phyloP scores from a whole-genome alignment of 495 filamentous ascomycete genomes.

The Bombardia bombarda region DNA sequence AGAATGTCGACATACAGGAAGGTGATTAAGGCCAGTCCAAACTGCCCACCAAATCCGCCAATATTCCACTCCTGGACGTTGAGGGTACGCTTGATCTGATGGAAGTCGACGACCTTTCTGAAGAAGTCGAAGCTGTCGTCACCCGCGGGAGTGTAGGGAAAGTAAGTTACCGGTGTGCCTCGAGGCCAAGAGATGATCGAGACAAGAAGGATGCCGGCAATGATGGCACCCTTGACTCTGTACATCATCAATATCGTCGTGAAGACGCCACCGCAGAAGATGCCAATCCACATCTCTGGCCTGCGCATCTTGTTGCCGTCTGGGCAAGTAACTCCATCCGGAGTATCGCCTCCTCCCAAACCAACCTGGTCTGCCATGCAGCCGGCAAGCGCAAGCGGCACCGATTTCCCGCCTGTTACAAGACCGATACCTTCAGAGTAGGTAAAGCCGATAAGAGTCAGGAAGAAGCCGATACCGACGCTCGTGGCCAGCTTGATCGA shows the following conservation, averaged over 20 bases:
- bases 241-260: slow-evolving; percentile 75
- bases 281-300: slow-evolving; percentile 74
- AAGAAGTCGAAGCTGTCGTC: slow-evolving; percentile 70
- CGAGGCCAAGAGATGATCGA: slow-evolving; percentile 81
- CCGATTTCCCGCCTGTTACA: slow-evolving; percentile 48
- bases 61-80: slow-evolving; percentile 63
- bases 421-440: slow-evolving; percentile 74
- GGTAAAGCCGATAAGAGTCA: slow-evolving; percentile 71
- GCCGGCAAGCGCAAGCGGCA: slow-evolving; percentile 63
- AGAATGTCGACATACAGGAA: slow-evolving; percentile 84
- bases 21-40: slow-evolving; percentile 70
- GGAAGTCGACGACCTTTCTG: slow-evolving; percentile 73
- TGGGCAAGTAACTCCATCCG: slow-evolving; percentile 42
- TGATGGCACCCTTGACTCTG: slow-evolving; percentile 73
- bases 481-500: slow-evolving; percentile 81
- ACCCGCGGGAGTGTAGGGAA: slow-evolving; percentile 61
- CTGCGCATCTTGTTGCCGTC: slow-evolving; percentile 59
- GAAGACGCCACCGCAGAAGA: slow-evolving; percentile 73
- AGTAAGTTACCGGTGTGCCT: slow-evolving; percentile 63
- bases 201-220: slow-evolving; percentile 70
- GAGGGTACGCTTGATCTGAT: slow-evolving; percentile 58
- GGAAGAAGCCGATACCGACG: slow-evolving; percentile 72
- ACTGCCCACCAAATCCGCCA: slow-evolving; percentile 52
- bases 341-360: slow-evolving; percentile 8
- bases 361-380: slow-evolving; percentile 39